A percentile compares a stretch with the other conserved stretches of the same genome.
Evolutionary conservation across 2,329 filamentous ascomycete species (phyloP).

Genomic region (Cladophialophora bantiana): DNA sequence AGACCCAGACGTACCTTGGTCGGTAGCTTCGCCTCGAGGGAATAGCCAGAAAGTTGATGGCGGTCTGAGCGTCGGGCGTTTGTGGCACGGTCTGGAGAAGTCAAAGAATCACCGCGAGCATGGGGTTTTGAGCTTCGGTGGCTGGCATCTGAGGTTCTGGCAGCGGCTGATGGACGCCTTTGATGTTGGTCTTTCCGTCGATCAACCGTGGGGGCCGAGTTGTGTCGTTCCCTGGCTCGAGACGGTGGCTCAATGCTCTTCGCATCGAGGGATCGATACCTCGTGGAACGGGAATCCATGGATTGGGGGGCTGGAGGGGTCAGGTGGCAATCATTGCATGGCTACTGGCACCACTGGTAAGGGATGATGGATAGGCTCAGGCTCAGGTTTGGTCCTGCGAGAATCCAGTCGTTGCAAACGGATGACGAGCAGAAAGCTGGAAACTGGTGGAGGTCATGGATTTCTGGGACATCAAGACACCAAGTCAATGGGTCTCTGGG

Average conservation of each 20-base stretch:
- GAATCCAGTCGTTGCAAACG: constrained; percentile 9
- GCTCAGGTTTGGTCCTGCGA: constrained; percentile 14
- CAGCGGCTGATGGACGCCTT: constrained; percentile 31
- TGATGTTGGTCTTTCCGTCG: constrained; percentile 35
- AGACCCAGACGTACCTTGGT: constrained; percentile 27
- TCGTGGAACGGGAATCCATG: constrained; percentile 39
- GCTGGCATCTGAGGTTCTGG: constrained; percentile 31
- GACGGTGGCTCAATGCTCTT: constrained; percentile 32
- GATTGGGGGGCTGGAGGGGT: constrained; percentile 22
- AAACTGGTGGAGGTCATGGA: constrained; percentile 32
- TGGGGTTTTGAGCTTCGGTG: constrained; percentile 34
- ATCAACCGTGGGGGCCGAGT: constrained; percentile 37
- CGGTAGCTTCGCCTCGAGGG: constrained; percentile 24
- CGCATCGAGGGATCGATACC: constrained; percentile 39
- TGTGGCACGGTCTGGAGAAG: constrained; percentile 23
- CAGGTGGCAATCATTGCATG: constrained; percentile 23
- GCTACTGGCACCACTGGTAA: neutral
- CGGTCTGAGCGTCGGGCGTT: constrained; percentile 20
- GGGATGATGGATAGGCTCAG: constrained; percentile 3
- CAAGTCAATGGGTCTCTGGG: constrained; percentile 36
- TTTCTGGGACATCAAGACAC: constrained; percentile 32
- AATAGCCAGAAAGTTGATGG: constrained; percentile 13
- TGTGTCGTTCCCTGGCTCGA: constrained; percentile 37
- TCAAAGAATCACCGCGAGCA: constrained; percentile 29
- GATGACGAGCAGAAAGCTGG: constrained; percentile 15